These are phyloP conservation scores for Diplodia seriata DNA, from an alignment of 2,329 filamentous ascomycete genomes.

Conservation along the genomic window DNA sequence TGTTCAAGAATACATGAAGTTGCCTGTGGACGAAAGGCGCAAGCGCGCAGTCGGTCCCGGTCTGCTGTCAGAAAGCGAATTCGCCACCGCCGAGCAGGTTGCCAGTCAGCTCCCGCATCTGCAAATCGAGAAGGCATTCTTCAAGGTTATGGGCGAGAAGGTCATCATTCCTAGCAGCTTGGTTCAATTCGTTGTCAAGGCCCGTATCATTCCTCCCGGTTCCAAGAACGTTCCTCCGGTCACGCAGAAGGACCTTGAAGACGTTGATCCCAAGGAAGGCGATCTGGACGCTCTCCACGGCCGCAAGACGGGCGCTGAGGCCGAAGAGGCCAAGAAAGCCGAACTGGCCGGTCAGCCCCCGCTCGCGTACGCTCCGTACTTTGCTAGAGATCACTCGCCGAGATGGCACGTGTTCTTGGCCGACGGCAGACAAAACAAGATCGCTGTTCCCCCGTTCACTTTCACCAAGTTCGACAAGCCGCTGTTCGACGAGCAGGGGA, in stretches of 20 bases:
- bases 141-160: conserved; percentile 96
- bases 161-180: conserved; percentile 91
- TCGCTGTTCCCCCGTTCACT: conserved; percentile 95
- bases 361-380: conserved; percentile 89
- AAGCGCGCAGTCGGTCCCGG: conserved; percentile 72
- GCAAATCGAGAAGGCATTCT: conserved; percentile 89
- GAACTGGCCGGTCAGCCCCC: conserved; percentile 68
- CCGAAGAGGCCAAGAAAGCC: conserved; percentile 66
- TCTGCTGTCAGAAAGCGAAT: conserved; percentile 77
- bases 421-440: conserved; percentile 92
- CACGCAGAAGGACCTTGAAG: conserved; percentile 80
- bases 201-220: conserved; percentile 88
- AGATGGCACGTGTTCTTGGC: conserved; percentile 95
- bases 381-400: conserved; percentile 85
- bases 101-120: conserved; percentile 85
- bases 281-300: conserved; percentile 86
- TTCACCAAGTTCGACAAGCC: conserved; percentile 92
- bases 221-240: conserved; percentile 75
- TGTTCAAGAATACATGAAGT: conserved; percentile 87
- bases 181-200: conserved; percentile 94
- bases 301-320: conserved; percentile 59
- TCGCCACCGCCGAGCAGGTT: conserved; percentile 75
- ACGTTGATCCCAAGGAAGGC: conserved; percentile 90
- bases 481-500: conserved; percentile 78
- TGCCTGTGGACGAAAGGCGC: conserved; percentile 76